Base-by-base conservation (phyloP, 2,329 filamentous ascomycete genomes). In the Aureobasidium sp. region DNA sequence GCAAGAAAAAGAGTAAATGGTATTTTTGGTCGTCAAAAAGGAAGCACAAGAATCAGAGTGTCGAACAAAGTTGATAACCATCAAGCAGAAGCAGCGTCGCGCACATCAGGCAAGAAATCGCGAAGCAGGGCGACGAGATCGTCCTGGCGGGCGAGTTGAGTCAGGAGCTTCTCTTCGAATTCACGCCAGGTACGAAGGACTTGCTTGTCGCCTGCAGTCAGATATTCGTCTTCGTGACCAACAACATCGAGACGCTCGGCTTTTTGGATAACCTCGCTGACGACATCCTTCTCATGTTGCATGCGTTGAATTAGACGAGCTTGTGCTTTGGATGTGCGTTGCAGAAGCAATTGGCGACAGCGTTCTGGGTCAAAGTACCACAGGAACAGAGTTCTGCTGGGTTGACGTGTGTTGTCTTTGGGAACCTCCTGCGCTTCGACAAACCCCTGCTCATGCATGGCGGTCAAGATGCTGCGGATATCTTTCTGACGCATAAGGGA, bases 361-460 rank as follows among this genome's bases (percentile, higher is more conserved):
- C 89, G 84, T 49, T 91, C 85, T 11, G 83, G 79, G 71, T 97
- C 92, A 73, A 91, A 96, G 79, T 86, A 96, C 87, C 92, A 97
- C 61, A 97, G 84, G 72, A 92, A 97, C 29, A 96, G 83, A 0
- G 91, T 96, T 58, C 91, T 86, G 65, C 87, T 89, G 0, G 92
- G 90, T 67, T 89, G 84, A 37, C 91, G 87, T 64, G 86, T 87
- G 66, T 88, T 88, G 69, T 97, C 93, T 66, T 90, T 89, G 0
- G 94, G 94, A 0, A 99, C 88, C 76, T 99, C 94, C 73, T 99
- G 94, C 5, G 96, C 85, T 67, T 97, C 91, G 13, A 96, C 85
- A 64, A 94, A 87, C 2, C 94, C 93, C 21, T 86, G 86, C 72
- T 91, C 86, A 67, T 96, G 90, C 82, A 99, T 89, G 64, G 87